These are phyloP conservation scores for Cryptococcus deneoformans DNA, from an alignment of 1,284 basidiomycete genomes.

Conservation along the genomic window DNA sequence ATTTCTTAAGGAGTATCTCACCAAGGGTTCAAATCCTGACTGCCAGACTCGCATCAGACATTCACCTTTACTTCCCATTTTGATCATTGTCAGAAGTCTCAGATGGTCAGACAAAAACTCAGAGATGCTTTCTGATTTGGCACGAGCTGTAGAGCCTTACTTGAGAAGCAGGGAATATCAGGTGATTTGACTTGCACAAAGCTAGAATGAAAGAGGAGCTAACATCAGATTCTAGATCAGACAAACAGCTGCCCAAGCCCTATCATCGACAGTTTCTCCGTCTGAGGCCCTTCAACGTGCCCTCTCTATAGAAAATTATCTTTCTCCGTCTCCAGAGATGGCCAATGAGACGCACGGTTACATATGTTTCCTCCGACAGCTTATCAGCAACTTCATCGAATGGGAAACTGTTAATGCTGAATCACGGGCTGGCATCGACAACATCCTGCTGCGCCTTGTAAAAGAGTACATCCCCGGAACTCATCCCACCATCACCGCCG, in stretches of 20 bases:
- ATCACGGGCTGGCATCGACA: constrained; percentile 11
- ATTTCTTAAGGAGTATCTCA: constrained; percentile 24
- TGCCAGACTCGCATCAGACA: constrained; percentile 12
- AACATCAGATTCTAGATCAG: constrained; percentile 25
- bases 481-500: constrained; percentile 10
- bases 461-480: constrained; percentile 3
- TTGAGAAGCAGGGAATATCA: constrained; percentile 37
- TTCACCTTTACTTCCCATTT: constrained; percentile 42
- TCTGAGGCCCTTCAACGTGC: constrained; percentile 19
- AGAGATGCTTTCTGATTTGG: constrained; percentile 22
- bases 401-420: constrained; percentile 12
- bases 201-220: background rate
- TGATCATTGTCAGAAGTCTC: constrained; percentile 44
- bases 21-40: background rate
- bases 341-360: constrained; percentile 37
- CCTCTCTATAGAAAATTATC: constrained; percentile 1
- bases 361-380: constrained; percentile 26
- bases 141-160: constrained; percentile 21
- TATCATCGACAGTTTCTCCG: constrained; percentile 36
- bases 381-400: constrained; percentile 31
- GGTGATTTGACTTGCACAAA: constrained; percentile 10
- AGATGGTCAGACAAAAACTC: constrained; percentile 26
- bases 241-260: constrained; percentile 42
- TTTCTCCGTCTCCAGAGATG: constrained; percentile 1
- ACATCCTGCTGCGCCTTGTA: constrained; percentile 4